Conservation (phyloP, 257 asterid species). For the Buddleja alternifolia region DNA sequence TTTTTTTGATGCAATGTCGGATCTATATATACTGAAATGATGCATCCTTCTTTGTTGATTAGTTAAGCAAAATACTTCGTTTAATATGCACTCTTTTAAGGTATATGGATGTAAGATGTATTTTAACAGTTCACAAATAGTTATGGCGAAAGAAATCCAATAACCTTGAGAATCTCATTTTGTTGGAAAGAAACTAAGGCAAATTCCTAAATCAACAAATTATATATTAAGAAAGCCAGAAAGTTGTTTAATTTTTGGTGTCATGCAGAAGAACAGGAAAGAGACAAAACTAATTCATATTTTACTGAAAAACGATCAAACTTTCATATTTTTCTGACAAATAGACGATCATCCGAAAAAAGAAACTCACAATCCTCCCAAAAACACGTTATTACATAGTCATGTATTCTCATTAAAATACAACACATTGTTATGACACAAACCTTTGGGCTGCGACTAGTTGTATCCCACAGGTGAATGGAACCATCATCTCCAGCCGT, state of each 20-base stretch:
- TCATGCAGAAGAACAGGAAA: constrained; percentile 13
- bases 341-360: constrained; percentile 1
- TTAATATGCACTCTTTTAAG: neutral
- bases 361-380: neutral
- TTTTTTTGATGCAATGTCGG: constrained; percentile 8
- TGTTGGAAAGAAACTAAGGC: constrained; percentile 6
- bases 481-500: constrained; percentile 99
- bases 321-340: constrained; percentile 3
- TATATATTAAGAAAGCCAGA: constrained; percentile 1
- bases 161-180: constrained; percentile 1
- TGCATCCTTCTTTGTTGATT: neutral
- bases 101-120: neutral
- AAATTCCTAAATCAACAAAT: constrained; percentile 5
- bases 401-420: constrained; percentile 24
- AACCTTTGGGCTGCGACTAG: constrained; percentile 96
- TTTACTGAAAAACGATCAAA: no score
- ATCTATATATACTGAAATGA: no score
- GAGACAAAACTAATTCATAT: neutral
- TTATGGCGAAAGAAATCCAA: neutral
- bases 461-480: constrained; percentile 95
- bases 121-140: neutral
- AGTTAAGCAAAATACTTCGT: neutral
- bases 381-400: constrained; percentile 7
- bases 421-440: constrained; percentile 24
- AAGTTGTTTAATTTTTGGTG: neutral